A percentile compares a stretch with the other conserved stretches of the same genome.
Evolutionary conservation across 139 green algal genomes (phyloP).

Genomic region (Volvox africanus): DNA sequence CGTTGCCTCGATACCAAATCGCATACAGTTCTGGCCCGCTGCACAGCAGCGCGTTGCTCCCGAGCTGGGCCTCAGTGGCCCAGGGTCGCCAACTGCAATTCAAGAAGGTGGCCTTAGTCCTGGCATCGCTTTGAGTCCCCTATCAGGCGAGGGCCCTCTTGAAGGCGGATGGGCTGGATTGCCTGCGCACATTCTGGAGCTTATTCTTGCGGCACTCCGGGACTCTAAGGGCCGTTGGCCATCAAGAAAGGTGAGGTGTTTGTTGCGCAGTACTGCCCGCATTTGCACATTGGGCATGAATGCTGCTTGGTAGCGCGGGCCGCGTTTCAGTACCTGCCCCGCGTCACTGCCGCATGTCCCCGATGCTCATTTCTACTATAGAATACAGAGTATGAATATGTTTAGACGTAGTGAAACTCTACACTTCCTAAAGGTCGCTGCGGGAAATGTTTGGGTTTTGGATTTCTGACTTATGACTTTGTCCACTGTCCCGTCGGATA

Average conservation of each 20-base stretch:
- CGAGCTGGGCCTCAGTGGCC: neutral
- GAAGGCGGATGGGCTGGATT: neutral
- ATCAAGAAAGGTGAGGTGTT: neutral
- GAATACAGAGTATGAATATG: too few relatives aligned
- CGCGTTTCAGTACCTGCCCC: too few relatives aligned
- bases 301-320: too few relatives aligned
- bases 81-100: neutral
- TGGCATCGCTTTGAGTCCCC: neutral
- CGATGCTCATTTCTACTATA: too few relatives aligned
- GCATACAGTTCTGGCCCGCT: constrained; percentile 1
- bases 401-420: too few relatives aligned
- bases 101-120: neutral
- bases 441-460: too few relatives aligned
- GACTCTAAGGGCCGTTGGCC: constrained; percentile 10
- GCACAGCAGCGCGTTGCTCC: neutral
- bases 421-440: too few relatives aligned
- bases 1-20: neutral
- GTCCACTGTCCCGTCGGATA: too few relatives aligned
- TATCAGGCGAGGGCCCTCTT: neutral
- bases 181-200: constrained; percentile 8
- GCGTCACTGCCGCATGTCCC: too few relatives aligned
- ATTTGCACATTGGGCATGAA: too few relatives aligned
- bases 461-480: too few relatives aligned
- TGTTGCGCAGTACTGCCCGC: neutral
- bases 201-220: neutral